These are phyloP conservation scores for Aaosphaeria arxii DNA, from an alignment of 2,329 filamentous ascomycete species.

Conservation along the genomic window DNA sequence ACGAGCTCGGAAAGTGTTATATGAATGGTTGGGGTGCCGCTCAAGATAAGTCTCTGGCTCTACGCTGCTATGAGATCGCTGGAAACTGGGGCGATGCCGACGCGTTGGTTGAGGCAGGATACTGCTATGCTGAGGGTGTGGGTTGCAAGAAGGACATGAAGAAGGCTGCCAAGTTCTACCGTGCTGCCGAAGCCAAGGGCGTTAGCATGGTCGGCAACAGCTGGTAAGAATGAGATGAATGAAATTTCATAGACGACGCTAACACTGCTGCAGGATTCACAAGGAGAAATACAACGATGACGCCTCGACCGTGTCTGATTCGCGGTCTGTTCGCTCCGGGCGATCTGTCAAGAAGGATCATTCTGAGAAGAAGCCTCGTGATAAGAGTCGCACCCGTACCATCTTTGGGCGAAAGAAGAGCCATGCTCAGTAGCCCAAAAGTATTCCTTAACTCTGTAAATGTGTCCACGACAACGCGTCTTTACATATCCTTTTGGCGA, in stretches of 20 bases:
- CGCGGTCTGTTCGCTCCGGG: conserved; percentile 47
- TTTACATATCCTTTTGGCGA: conserved; percentile 22
- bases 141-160: conserved; percentile 96
- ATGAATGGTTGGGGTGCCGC: conserved; percentile 98
- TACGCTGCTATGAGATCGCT: conserved; percentile 95
- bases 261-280: conserved; percentile 69
- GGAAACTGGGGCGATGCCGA: conserved; percentile 94
- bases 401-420: conserved; percentile 66
- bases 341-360: conserved; percentile 41
- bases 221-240: conserved; percentile 63
- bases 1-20: conserved; percentile 93
- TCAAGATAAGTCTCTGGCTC: conserved; percentile 81
- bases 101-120: conserved; percentile 89
- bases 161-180: conserved; percentile 88
- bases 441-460: conserved; percentile 14
- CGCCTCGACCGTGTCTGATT: conserved; percentile 24
- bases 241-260: neutral
- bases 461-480: conserved; percentile 30
- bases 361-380: conserved; percentile 62
- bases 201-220: conserved; percentile 98
- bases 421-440: conserved; percentile 11
- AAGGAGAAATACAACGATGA: conserved; percentile 84
- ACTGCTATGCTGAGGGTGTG: conserved; percentile 90
- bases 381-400: conserved; percentile 72
- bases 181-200: conserved; percentile 85